These are phyloP conservation scores for Teunomyces cretensis DNA, from an alignment of 805 yeast species.

Conservation along the genomic window DNA sequence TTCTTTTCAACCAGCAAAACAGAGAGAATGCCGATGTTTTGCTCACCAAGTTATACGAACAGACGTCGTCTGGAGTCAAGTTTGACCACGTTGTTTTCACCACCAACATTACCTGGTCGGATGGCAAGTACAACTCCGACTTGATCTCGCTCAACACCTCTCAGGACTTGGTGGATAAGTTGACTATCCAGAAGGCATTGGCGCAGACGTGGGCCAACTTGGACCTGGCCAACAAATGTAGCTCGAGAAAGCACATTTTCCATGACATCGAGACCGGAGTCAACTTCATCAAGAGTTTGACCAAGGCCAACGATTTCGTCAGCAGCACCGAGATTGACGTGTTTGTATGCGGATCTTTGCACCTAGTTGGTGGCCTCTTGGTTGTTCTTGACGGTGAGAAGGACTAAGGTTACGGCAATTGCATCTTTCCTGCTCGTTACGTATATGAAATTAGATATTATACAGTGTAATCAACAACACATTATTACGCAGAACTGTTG, in stretches of 20 bases:
- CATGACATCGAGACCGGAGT: constrained; percentile 76
- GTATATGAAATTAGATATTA: constrained; percentile 5
- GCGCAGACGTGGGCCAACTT: constrained; percentile 66
- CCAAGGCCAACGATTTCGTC: constrained; percentile 27
- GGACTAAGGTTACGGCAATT: too few relatives aligned
- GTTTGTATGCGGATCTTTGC: constrained; percentile 91
- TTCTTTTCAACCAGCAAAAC: constrained; percentile 92
- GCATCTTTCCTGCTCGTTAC: constrained; percentile 2
- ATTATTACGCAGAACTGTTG: constrained; percentile 16
- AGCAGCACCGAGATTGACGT: constrained; percentile 51
- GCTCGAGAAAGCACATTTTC: constrained; percentile 50
- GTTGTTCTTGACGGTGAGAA: constrained; percentile 68
- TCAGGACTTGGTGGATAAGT: constrained; percentile 71
- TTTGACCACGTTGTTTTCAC: constrained; percentile 84
- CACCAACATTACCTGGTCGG: constrained; percentile 88
- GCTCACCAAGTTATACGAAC: constrained; percentile 50
- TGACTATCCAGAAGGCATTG: constrained; percentile 75
- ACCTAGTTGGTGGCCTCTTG: constrained; percentile 89
- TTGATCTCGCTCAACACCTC: constrained; percentile 84
- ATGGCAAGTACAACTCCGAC: constrained; percentile 78
- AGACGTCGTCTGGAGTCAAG: constrained; percentile 32
- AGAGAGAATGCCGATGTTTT: constrained; percentile 73
- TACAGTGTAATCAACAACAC: constrained; percentile 4
- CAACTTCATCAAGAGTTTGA: constrained; percentile 49
- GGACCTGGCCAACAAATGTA: constrained; percentile 31